These are phyloP conservation scores for Psilocybe cubensis DNA, from an alignment of 768 basidiomycete species.

Conservation along the genomic window DNA sequence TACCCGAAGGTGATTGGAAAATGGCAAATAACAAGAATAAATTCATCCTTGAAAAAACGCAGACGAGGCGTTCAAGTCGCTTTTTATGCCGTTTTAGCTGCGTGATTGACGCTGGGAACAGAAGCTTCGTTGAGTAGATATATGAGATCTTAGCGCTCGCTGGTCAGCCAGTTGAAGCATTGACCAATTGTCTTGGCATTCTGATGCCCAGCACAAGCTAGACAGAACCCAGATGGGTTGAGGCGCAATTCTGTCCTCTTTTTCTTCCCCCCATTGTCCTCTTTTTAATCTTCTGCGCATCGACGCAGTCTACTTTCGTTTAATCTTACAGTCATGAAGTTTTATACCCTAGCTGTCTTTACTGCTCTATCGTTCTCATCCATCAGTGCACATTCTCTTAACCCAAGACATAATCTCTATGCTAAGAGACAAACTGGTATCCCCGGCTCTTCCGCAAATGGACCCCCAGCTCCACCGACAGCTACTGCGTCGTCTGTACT, in stretches of 20 bases:
- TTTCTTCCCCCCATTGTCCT: neutral
- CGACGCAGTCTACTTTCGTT: conserved; percentile 26
- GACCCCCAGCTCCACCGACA: conserved; percentile 8
- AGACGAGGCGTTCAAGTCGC: neutral
- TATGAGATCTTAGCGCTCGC: neutral
- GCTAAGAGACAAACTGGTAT: conserved; percentile 42
- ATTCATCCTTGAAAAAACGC: neutral
- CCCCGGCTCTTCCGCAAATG: conserved; percentile 13
- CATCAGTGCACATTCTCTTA: conserved; percentile 38
- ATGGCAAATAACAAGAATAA: neutral
- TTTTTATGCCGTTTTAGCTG: neutral
- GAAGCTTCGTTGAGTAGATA: neutral
- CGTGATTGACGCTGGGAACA: neutral
- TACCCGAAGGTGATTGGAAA: neutral
- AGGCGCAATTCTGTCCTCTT: neutral
- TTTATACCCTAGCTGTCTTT: conserved; percentile 46
- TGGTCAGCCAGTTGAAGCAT: neutral
- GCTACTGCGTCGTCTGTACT: conserved; percentile 20
- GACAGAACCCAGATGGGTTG: neutral
- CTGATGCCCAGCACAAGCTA: neutral
- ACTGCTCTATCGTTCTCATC: conserved; percentile 41
- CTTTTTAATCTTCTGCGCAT: conserved; percentile 16
- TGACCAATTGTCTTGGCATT: neutral
- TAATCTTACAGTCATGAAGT: conserved; percentile 42
- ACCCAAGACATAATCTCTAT: conserved; percentile 37